phyloP scores from a whole-genome alignment of 2,329 filamentous ascomycete genomes.

The Cytospora schulzeri region DNA sequence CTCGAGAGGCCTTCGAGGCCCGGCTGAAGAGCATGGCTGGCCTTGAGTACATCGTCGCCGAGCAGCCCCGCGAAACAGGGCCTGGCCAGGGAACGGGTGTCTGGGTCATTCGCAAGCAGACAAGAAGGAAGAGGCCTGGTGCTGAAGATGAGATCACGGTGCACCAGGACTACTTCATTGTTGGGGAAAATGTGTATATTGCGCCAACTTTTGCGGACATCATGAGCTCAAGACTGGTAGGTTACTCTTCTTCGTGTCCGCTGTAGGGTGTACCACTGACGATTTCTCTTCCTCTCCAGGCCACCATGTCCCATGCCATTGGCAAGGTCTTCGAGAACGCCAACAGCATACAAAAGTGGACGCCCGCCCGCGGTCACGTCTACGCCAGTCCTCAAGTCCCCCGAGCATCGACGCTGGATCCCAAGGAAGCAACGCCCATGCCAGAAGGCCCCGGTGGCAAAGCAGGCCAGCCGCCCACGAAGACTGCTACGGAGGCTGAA shows the following conservation, averaged over 20 bases:
- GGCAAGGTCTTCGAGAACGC: constrained; percentile 55
- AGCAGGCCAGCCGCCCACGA: constrained; percentile 32
- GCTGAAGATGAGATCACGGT: constrained; percentile 62
- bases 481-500: constrained; percentile 43
- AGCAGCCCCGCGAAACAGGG: constrained; percentile 64
- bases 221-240: constrained; percentile 59
- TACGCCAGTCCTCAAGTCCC: constrained; percentile 46
- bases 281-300: constrained; percentile 39
- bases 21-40: constrained; percentile 66
- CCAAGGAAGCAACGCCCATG: constrained; percentile 52
- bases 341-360: constrained; percentile 56
- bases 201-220: constrained; percentile 64
- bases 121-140: constrained; percentile 57
- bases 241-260: constrained; percentile 29
- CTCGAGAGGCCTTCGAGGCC: constrained; percentile 64
- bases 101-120: constrained; percentile 72
- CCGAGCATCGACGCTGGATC: constrained; percentile 40
- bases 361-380: constrained; percentile 54
- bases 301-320: constrained; percentile 57
- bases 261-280: not conserved
- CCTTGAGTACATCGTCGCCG: constrained; percentile 66
- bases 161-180: constrained; percentile 64
- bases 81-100: constrained; percentile 65
- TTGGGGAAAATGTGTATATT: constrained; percentile 69
- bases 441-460: constrained; percentile 42